Percentiles rank a stretch among this genome's conserved stretches.
Evolutionary conservation across 179 eudicot genomes (phyloP).

Genomic region (Actinidia polygama): DNA sequence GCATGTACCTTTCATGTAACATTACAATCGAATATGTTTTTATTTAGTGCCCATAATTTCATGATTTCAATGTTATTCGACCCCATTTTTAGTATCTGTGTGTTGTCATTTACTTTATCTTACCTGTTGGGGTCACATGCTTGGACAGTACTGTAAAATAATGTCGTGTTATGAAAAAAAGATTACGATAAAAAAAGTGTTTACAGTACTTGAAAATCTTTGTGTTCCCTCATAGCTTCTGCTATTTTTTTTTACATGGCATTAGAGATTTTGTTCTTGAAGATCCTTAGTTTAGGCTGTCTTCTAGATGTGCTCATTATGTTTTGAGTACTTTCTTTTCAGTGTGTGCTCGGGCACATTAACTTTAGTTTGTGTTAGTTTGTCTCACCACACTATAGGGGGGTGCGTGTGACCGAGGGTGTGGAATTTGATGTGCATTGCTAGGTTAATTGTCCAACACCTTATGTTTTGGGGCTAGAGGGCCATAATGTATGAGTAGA

Average conservation of each 20-base stretch:
- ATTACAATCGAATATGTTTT: not conserved
- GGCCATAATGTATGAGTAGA: not conserved
- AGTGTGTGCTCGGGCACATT: not conserved
- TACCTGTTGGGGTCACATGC: not conserved
- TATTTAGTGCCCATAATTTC: not conserved
- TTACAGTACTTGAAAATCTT: not conserved
- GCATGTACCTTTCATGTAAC: not conserved
- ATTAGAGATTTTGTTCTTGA: not conserved
- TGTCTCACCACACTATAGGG: not conserved
- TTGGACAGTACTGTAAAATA: not conserved
- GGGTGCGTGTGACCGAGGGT: not conserved
- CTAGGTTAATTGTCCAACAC: not conserved
- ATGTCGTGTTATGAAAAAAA: not conserved
- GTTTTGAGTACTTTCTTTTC: not conserved
- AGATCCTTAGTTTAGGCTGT: not conserved
- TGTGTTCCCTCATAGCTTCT: not conserved
- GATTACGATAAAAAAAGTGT: too few species aligned
- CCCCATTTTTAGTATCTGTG: not conserved
- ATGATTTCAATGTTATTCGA: not conserved
- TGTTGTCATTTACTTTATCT: not conserved
- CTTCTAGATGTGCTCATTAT: not conserved
- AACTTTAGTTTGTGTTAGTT: not conserved
- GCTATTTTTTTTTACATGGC: not conserved
- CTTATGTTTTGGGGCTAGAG: not conserved
- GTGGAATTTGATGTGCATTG: not conserved